phyloP scores from a whole-genome alignment of 192 early-diverging fungal genomes.

The Backusella tarrabulga region DNA sequence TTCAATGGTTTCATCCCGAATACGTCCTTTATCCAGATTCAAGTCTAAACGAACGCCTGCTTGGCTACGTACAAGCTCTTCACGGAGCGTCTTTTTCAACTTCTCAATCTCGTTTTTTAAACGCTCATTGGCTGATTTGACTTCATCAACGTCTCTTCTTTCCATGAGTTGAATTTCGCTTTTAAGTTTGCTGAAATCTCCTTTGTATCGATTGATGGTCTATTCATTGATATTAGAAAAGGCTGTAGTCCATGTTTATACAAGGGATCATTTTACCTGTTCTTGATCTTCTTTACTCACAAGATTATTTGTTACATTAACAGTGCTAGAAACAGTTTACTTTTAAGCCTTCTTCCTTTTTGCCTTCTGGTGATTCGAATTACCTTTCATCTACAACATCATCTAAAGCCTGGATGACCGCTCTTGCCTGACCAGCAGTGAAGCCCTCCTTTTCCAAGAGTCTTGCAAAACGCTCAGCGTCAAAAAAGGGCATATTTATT shows the following conservation, averaged over 20 bases:
- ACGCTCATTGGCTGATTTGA: conserved; percentile 79
- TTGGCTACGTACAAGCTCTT: conserved; percentile 82
- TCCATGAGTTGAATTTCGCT: conserved; percentile 87
- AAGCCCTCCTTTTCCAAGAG: conserved; percentile 74
- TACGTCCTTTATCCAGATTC: conserved; percentile 85
- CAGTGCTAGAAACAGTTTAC: conserved; percentile 40
- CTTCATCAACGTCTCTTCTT: conserved; percentile 80
- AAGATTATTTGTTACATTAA: conserved; percentile 57
- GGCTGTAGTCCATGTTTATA: background rate
- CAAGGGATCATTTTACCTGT: conserved; percentile 37
- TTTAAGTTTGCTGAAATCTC: conserved; percentile 85
- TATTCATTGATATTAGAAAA: conserved; percentile 8
- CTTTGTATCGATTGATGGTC: conserved; percentile 80
- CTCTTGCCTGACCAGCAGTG: conserved; percentile 60
- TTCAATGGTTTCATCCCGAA: conserved; percentile 78
- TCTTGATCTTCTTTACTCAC: conserved; percentile 83
- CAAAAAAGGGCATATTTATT: conserved; percentile 53
- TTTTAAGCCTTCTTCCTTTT: background rate
- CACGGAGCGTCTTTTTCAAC: conserved; percentile 72
- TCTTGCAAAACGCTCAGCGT: conserved; percentile 71
- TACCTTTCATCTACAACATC: conserved; percentile 77
- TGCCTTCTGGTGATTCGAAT: background rate
- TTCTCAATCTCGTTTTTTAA: conserved; percentile 82
- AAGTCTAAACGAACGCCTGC: conserved; percentile 85
- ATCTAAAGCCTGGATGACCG: conserved; percentile 70